A percentile compares a stretch with the other conserved stretches of the same genome.
Conservation (phyloP, 2,329 filamentous ascomycete genomes). For the Talaromyces atroroseus region DNA sequence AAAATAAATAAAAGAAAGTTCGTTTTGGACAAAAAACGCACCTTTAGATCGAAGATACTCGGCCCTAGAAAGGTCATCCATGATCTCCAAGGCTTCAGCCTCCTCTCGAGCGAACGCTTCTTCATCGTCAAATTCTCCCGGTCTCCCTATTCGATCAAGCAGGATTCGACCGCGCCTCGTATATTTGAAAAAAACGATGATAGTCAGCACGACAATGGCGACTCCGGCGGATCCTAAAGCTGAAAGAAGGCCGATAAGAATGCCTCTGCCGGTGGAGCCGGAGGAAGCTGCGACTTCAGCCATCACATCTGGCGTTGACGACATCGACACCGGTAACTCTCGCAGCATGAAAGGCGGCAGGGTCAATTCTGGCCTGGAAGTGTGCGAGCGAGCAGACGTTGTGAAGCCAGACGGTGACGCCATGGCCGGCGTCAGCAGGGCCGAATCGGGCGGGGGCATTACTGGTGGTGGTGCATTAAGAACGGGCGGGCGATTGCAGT, state of each 20-base stretch:
- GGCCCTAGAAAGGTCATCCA: conserved; percentile 86
- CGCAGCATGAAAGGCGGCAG: not conserved
- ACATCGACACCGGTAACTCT: not conserved
- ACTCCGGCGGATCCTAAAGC: conserved; percentile 88
- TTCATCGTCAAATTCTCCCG: conserved; percentile 96
- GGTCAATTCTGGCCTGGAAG: not conserved
- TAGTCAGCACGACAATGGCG: conserved; percentile 69
- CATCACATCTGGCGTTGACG: conserved; percentile 5
- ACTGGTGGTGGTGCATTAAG: conserved; percentile 11
- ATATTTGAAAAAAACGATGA: conserved; percentile 92
- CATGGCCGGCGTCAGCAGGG: conserved; percentile 11
- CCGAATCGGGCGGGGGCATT: conserved; percentile 15
- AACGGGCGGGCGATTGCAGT: conserved; percentile 1
- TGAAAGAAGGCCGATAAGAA: conserved; percentile 90
- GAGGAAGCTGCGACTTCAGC: conserved; percentile 26
- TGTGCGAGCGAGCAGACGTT: conserved; percentile 2
- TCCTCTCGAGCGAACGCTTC: conserved; percentile 91
- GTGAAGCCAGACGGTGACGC: conserved; percentile 15
- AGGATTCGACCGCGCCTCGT: conserved; percentile 84
- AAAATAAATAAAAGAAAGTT: not conserved
- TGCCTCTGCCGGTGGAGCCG: conserved; percentile 63
- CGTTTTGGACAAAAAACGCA: conserved; percentile 36
- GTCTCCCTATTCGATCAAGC: conserved; percentile 84
- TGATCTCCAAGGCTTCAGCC: conserved; percentile 86
- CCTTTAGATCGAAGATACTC: conserved; percentile 96